Conservation (phyloP, 257 asterid genomes). For the Solanum medicagineum region DNA sequence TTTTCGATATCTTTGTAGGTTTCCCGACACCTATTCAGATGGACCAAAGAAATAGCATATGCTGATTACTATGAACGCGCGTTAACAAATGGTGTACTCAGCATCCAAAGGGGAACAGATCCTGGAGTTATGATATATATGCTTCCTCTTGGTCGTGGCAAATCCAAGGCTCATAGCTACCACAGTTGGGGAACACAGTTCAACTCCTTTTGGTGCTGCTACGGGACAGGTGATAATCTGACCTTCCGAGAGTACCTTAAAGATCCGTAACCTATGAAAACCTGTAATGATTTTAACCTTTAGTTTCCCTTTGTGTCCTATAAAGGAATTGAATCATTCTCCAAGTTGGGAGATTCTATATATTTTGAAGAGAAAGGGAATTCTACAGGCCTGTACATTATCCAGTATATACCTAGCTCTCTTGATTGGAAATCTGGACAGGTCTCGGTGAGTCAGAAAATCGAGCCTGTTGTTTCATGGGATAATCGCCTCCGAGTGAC, state of each 20-base stretch:
- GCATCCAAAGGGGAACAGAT: conserved; percentile 82
- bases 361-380: conserved; percentile 73
- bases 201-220: conserved; percentile 90
- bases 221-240: conserved; percentile 56
- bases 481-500: conserved; percentile 41
- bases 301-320: neutral
- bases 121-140: conserved; percentile 90
- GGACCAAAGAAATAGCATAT: conserved; percentile 83
- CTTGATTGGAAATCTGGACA: conserved; percentile 51
- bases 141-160: conserved; percentile 73
- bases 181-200: conserved; percentile 77
- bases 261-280: neutral
- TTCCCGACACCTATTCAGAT: conserved; percentile 69
- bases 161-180: conserved; percentile 64
- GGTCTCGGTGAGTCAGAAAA: conserved; percentile 30
- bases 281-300: neutral
- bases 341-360: conserved; percentile 88
- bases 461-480: conserved; percentile 54
- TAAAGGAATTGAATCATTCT: conserved; percentile 74
- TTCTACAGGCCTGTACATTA: conserved; percentile 46
- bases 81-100: conserved; percentile 73
- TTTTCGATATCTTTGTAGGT: conserved; percentile 33
- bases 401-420: conserved; percentile 72
- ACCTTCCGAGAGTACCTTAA: neutral
- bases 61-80: conserved; percentile 93